phyloP scores from a whole-genome alignment of 441 rosid species.

The Adansonia gregorii region DNA sequence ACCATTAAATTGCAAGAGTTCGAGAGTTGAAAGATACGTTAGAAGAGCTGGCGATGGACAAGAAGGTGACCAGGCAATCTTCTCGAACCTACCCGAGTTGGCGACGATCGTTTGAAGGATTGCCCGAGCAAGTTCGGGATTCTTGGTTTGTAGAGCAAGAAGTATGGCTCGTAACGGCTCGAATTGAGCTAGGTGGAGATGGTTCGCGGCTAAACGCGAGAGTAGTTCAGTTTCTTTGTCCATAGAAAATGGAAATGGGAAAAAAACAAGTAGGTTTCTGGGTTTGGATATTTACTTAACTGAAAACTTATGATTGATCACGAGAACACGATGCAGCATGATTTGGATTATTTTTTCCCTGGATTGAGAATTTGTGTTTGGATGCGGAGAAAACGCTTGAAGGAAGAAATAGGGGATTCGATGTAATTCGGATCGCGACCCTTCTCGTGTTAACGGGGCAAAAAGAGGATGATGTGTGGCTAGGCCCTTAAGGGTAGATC shows the following conservation, averaged over 20 bases:
- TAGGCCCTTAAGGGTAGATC: neutral
- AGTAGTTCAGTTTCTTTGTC: slow-evolving; percentile 81
- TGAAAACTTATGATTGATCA: neutral
- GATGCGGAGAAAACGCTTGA: neutral
- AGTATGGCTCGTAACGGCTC: slow-evolving; percentile 88
- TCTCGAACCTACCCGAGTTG: slow-evolving; percentile 68
- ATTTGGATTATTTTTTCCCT: neutral
- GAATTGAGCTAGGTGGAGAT: slow-evolving; percentile 86
- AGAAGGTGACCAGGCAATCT: slow-evolving; percentile 75
- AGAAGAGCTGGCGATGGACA: slow-evolving; percentile 81
- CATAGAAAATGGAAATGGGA: slow-evolving; percentile 37
- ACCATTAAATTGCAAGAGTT: slow-evolving; percentile 60
- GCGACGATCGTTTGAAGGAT: slow-evolving; percentile 83
- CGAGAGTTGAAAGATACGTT: slow-evolving; percentile 68
- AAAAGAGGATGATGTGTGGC: neutral
- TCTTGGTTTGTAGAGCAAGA: slow-evolving; percentile 64
- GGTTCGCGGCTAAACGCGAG: slow-evolving; percentile 84
- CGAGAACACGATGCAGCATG: neutral
- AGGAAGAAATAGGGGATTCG: neutral
- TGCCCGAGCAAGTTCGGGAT: slow-evolving; percentile 67
- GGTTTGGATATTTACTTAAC: neutral
- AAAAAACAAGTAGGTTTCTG: neutral
- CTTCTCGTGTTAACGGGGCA: neutral
- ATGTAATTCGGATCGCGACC: neutral
- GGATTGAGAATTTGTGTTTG: neutral